Base-by-base conservation (phyloP, 495 filamentous ascomycete genomes). In the Tricharina praecox region DNA sequence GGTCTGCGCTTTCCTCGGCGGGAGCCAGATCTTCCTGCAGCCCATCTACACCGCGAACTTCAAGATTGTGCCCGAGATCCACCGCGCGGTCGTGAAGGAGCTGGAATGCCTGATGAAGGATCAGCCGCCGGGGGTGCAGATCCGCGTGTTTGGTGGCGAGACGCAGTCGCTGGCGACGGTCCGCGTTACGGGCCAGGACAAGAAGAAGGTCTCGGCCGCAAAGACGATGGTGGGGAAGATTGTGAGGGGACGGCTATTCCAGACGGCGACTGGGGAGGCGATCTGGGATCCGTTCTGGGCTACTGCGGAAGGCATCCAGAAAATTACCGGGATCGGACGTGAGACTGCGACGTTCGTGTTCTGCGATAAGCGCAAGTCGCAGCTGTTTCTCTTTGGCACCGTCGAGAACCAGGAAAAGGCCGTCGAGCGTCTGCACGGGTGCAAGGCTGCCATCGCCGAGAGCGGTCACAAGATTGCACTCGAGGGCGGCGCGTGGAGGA, bases 271-370 rank as follows among this genome's bases (percentile, higher is more conserved):
- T 11, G 44, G 43, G 4, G 36, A 43, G 18, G 8, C 28, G 13
- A 23, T 59, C n/a, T 59, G 55, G 55, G 42, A 45, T 23, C 47
- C 50, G 15, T 51, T 42, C 25, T 49, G 52, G 13, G 26, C 41
- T n/a, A 51, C 47, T 11, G n/a, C 39, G 0, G 37, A 34, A 20
- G 55, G 55, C 4, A 46, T 53, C 5, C 3, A 10, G 1, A 18
- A 32, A 13, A 33, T 57, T 16, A 51, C 36, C n/a, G 21, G 11
- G 1, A 46, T 53, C 24, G 43, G 37, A 18, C n/a, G 21, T 7
- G 25, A 42, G 4, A 57, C 54, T 1, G 41, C 36, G 11, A 47
- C 50, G 2, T 57, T 53, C 9, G 49, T 59, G 24, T 53, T 53
- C 32, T 53, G 37, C 34, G 55, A 59, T 21, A 24, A 30, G 8